Base-by-base conservation (phyloP, 75 land plant genomes). In the Selaginella moellendorffii region DNA sequence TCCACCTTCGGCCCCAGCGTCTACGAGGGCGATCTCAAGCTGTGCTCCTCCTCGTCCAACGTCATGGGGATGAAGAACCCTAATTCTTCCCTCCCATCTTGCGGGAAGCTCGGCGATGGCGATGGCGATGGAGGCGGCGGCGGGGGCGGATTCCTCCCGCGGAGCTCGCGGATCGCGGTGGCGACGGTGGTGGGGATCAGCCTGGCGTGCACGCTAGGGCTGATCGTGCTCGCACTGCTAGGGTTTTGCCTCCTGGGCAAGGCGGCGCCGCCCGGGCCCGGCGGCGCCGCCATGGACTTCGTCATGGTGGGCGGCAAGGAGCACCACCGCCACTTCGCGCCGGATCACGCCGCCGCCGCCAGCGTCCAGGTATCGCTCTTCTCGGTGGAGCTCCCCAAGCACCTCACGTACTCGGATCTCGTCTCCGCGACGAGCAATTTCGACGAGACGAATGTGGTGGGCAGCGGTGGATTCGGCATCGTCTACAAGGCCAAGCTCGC, bases 391-490 rank as follows among this genome's bases (percentile, higher is more conserved):
- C 59, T 56, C 24, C 59, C 59, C 24, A 56, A 56, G 59, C 59
- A 56, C 24, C 59, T 56, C n/a, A 21, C 59, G 24, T 56, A 56
- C 24, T 87, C 65, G 0, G 83, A 83, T 31, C 75, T 86, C 17
- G 27, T 75, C 24, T 52, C 65, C 28, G 86, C 90, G 5, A 80
- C 86, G 2, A 65, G 59, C 0, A 72, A 74, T 36, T 86, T 86
- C 64, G 65, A 72, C 0, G 79, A 86, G 5, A 60, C 59, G 5
- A 65, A 67, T 0, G 66, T 80, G 1, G 31, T 86, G 17, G 86
- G 90, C 0, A 61, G 69, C 28, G 90, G 90, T 14, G 90, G 90
- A 1, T 80, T 30, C 54, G 86, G 90, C 20, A 65, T 72, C 0
- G 84, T 86, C 9, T 83, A 86, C 76, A 53, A 67, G n/a, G 90